Evolutionary conservation across 2,329 filamentous ascomycete genomes (phyloP).

Genomic region (Aspergillus jensenii): DNA sequence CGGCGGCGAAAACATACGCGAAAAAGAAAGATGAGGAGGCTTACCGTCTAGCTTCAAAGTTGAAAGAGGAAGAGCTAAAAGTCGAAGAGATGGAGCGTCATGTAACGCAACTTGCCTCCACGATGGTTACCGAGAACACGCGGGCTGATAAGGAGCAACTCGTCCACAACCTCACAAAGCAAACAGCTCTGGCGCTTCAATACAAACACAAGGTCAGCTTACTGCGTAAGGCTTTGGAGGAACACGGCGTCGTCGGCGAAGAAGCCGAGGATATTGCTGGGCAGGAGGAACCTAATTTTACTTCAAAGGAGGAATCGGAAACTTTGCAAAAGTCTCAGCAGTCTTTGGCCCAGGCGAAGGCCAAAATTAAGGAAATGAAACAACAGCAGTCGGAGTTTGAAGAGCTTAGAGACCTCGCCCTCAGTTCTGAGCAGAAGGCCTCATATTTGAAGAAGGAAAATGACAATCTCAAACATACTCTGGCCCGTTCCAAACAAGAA

Average conservation of each 20-base stretch:
- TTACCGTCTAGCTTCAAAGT: constrained; percentile 51
- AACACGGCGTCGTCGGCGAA: constrained; percentile 38
- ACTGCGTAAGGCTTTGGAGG: constrained; percentile 38
- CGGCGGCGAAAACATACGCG: constrained; percentile 59
- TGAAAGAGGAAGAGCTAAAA: constrained; percentile 51
- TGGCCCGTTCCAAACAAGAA: constrained; percentile 43
- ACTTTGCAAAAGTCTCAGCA: constrained; percentile 34
- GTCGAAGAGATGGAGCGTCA: constrained; percentile 46
- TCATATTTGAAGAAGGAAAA: constrained; percentile 44
- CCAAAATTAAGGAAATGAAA: constrained; percentile 35
- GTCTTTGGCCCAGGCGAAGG: constrained; percentile 35
- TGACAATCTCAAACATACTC: constrained; percentile 37
- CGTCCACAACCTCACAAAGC: constrained; percentile 43
- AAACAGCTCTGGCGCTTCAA: constrained; percentile 45
- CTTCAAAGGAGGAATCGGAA: constrained; percentile 20
- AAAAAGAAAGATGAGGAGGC: constrained; percentile 59
- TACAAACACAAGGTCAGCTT: constrained; percentile 45
- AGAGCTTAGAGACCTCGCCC: constrained; percentile 34
- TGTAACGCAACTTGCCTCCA: constrained; percentile 43
- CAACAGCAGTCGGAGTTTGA: constrained; percentile 33
- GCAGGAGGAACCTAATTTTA: constrained; percentile 18
- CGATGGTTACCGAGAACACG: constrained; percentile 33
- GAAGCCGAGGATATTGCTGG: constrained; percentile 23
- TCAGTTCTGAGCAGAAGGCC: constrained; percentile 43
- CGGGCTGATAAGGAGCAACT: constrained; percentile 40